A percentile compares a stretch with the other conserved stretches of the same genome.
Conservation (phyloP, 2,329 filamentous ascomycete species). For the Penicillium brevicompactum region DNA sequence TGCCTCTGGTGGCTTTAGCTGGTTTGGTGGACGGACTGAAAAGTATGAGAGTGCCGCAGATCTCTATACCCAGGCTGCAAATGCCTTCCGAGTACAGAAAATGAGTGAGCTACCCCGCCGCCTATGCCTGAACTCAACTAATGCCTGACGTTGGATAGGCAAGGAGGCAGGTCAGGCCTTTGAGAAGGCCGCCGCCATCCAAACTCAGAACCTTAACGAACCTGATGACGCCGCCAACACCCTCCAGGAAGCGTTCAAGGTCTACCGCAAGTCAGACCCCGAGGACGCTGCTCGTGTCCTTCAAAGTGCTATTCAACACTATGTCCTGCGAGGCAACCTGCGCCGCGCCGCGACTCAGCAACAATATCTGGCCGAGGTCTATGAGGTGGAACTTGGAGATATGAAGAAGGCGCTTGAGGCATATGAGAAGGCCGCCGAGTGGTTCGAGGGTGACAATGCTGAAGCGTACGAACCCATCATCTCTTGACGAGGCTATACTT, state of each 20-base stretch:
- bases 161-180: conserved; percentile 85
- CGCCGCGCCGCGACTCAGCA: conserved; percentile 87
- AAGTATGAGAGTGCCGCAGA: conserved; percentile 91
- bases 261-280: conserved; percentile 83
- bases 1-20: conserved; percentile 79
- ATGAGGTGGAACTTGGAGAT: conserved; percentile 79
- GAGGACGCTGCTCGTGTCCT: conserved; percentile 80
- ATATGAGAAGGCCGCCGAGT: conserved; percentile 82
- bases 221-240: conserved; percentile 90
- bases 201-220: conserved; percentile 80
- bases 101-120: conserved; percentile 60
- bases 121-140: neutral
- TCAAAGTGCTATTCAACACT: conserved; percentile 78
- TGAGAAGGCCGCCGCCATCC: conserved; percentile 80
- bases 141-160: conserved; percentile 52
- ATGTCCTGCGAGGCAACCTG: conserved; percentile 87
- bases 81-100: conserved; percentile 87
- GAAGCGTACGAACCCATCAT: conserved; percentile 60
- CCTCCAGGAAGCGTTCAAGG: conserved; percentile 89
- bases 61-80: conserved; percentile 82
- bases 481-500: neutral
- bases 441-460: conserved; percentile 87
- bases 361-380: conserved; percentile 83
- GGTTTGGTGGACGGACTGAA: conserved; percentile 84
- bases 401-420: conserved; percentile 75